phyloP scores from a whole-genome alignment of 495 filamentous ascomycete genomes.

The Immersiella caudata region DNA sequence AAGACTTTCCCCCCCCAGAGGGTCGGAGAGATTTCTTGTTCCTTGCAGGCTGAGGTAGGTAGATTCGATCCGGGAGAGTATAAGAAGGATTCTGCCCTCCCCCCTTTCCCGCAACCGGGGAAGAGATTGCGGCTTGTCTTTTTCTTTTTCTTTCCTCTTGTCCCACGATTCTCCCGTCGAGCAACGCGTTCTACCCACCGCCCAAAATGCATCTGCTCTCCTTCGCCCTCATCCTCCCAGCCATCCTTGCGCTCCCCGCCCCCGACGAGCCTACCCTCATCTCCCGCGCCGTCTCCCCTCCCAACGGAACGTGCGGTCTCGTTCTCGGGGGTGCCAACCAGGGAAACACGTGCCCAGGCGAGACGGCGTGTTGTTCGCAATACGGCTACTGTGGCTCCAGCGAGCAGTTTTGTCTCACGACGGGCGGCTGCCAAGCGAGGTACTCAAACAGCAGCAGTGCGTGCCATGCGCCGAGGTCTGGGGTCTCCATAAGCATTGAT shows the following conservation, averaged over 20 bases:
- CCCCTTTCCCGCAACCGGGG: neutral
- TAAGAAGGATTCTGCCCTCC: neutral
- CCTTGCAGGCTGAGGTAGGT: neutral
- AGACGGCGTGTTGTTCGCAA: conserved; percentile 39
- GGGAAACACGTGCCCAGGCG: conserved; percentile 40
- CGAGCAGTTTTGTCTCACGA: conserved; percentile 41
- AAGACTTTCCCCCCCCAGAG: neutral
- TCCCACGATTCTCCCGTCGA: neutral
- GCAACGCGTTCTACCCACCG: neutral
- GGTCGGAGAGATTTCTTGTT: neutral
- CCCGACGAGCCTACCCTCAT: neutral
- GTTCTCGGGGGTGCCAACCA: conserved; percentile 31
- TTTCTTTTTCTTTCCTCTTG: neutral
- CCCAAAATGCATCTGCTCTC: neutral
- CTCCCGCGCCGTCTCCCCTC: conserved; percentile 28
- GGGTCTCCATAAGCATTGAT: conserved; percentile 34
- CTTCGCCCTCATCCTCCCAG: neutral
- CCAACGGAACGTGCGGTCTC: conserved; percentile 40
- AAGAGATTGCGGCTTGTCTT: neutral
- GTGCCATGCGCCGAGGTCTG: conserved; percentile 37
- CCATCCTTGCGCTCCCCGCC: neutral
- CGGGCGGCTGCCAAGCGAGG: conserved; percentile 37
- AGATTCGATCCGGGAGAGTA: neutral
- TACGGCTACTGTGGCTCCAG: conserved; percentile 42
- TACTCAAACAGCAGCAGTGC: conserved; percentile 38